phyloP scores from a whole-genome alignment of 139 green algal genomes.

The Coelastrella sp. region DNA sequence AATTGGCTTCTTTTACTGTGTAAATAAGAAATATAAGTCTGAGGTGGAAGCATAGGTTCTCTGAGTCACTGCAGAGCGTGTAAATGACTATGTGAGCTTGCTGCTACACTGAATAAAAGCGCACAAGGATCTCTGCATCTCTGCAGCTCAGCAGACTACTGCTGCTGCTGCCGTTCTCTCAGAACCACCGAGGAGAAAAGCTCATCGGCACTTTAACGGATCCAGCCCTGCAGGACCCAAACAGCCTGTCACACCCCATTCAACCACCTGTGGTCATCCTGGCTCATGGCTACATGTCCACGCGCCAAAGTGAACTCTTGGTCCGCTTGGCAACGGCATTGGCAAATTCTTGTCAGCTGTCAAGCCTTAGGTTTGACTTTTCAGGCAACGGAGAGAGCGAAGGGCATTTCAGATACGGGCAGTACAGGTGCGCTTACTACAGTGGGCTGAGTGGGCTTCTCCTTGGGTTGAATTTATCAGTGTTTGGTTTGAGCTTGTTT shows the following conservation, averaged over 20 bases:
- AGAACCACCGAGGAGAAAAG: conserved; percentile 30
- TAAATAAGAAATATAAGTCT: too few species aligned
- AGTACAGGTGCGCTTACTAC: conserved; percentile 23
- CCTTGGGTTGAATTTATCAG: background rate
- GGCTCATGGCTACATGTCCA: conserved; percentile 46
- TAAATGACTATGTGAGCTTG: too few species aligned
- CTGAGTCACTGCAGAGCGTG: too few species aligned
- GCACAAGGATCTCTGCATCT: background rate
- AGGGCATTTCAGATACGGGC: conserved; percentile 37
- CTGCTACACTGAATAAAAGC: too few species aligned
- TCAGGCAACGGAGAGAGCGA: conserved; percentile 36
- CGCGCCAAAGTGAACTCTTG: conserved; percentile 42
- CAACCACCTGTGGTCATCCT: conserved; percentile 14
- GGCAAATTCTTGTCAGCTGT: conserved; percentile 6
- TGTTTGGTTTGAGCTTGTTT: background rate
- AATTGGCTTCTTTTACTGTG: too few species aligned
- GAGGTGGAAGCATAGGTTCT: too few species aligned
- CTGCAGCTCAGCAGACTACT: background rate
- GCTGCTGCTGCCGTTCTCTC: background rate
- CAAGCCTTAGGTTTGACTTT: conserved; percentile 45
- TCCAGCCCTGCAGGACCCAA: background rate
- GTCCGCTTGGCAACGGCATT: conserved; percentile 34
- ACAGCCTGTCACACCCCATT: background rate
- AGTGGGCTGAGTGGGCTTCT: background rate
- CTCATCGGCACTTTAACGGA: conserved; percentile 17